Conservation (phyloP, 495 filamentous ascomycete species). For the Tetracladium setigerum region DNA sequence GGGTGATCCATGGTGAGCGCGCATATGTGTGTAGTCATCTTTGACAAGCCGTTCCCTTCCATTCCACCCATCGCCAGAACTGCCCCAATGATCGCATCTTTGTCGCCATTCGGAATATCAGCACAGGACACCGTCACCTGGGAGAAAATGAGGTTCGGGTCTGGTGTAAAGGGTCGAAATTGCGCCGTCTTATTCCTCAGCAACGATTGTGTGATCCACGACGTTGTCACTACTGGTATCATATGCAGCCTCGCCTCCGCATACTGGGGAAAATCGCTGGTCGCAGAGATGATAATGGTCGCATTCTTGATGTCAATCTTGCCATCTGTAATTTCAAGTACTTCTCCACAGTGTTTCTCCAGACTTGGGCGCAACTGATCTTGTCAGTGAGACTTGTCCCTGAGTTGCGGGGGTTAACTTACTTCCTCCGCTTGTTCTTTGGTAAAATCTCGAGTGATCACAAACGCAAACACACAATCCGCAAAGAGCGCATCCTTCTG, state of each 20-base stretch:
- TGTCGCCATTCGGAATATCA: slow-evolving; percentile 80
- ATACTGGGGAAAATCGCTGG: slow-evolving; percentile 84
- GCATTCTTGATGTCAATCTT: slow-evolving; percentile 47
- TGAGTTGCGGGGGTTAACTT: slow-evolving; percentile 29
- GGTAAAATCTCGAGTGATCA: slow-evolving; percentile 35
- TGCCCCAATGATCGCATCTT: slow-evolving; percentile 85
- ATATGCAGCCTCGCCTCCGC: slow-evolving; percentile 58
- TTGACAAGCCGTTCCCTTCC: slow-evolving; percentile 60
- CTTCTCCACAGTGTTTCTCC: slow-evolving; percentile 45
- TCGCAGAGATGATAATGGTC: slow-evolving; percentile 79
- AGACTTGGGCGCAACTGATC: slow-evolving; percentile 22
- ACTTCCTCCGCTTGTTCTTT: slow-evolving; percentile 36
- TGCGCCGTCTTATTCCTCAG: slow-evolving; percentile 63
- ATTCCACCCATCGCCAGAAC: slow-evolving; percentile 84
- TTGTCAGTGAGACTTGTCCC: slow-evolving; percentile 8
- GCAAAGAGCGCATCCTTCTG: slow-evolving; percentile 26
- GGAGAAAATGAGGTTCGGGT: slow-evolving; percentile 84
- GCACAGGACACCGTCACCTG: slow-evolving; percentile 66
- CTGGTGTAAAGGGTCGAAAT: slow-evolving; percentile 77
- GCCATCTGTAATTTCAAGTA: slow-evolving; percentile 35
- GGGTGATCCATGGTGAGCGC: slow-evolving; percentile 66
- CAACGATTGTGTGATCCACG: slow-evolving; percentile 69
- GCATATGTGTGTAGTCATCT: slow-evolving; percentile 78
- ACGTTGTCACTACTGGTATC: slow-evolving; percentile 75
- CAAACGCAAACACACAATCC: slow-evolving; percentile 35